Conservation (phyloP, 768 basidiomycete species). For the Boletales sp. region DNA sequence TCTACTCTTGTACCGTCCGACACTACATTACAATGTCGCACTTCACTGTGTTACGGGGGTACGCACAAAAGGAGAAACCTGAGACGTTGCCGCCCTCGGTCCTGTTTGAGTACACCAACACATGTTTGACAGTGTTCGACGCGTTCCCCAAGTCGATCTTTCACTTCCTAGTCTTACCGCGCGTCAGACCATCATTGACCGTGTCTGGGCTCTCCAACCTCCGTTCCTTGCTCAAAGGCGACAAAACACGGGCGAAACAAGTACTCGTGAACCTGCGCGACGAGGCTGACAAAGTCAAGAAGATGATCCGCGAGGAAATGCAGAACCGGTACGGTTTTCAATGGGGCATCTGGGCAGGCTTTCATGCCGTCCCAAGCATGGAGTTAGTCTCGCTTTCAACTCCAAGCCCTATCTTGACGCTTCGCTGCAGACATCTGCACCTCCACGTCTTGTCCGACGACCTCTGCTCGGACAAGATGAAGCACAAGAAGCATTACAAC, state of each 20-base stretch:
- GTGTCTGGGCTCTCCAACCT: conserved; percentile 50
- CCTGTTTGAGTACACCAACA: conserved; percentile 52
- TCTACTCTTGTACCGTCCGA: not conserved
- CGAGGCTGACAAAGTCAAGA: conserved; percentile 53
- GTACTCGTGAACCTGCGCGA: conserved; percentile 51
- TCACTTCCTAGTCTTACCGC: conserved; percentile 86
- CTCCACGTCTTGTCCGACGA: conserved; percentile 85
- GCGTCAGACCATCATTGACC: conserved; percentile 31
- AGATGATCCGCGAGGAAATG: conserved; percentile 80
- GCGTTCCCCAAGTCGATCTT: conserved; percentile 80
- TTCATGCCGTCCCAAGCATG: conserved; percentile 86
- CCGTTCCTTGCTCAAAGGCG: conserved; percentile 48
- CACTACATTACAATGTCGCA: conserved; percentile 27
- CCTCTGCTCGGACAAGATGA: conserved; percentile 63
- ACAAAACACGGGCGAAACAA: conserved; percentile 51
- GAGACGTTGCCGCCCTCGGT: conserved; percentile 55
- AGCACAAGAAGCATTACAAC: conserved; percentile 89
- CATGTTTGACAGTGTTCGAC: conserved; percentile 68
- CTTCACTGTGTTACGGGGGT: conserved; percentile 57
- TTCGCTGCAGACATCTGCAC: conserved; percentile 63
- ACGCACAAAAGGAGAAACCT: conserved; percentile 51
- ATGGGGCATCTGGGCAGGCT: conserved; percentile 78
- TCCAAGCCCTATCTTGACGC: not conserved
- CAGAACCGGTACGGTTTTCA: conserved; percentile 63
- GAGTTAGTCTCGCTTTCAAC: conserved; percentile 47